phyloP scores from a whole-genome alignment of 2,329 filamentous ascomycete species.

The Ascocoryne sarcoides region DNA sequence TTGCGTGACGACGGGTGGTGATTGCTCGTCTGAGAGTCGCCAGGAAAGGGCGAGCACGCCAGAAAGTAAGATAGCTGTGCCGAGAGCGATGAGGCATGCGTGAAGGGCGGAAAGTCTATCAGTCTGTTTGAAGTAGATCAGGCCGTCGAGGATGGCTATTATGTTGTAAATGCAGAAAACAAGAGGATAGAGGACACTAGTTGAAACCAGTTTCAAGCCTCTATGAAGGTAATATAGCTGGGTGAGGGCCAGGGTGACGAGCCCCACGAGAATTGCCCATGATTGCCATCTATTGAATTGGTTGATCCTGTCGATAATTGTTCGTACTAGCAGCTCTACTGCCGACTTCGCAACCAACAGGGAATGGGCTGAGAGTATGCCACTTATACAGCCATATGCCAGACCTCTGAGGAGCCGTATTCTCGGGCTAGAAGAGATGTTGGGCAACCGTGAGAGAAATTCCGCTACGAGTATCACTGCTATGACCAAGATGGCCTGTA shows the following conservation, averaged over 20 bases:
- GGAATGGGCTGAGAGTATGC: slow-evolving; percentile 87
- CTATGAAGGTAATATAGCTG: slow-evolving; percentile 95
- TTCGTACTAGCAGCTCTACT: slow-evolving; percentile 85
- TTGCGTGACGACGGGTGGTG: slow-evolving; percentile 48
- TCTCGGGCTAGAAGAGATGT: slow-evolving; percentile 49
- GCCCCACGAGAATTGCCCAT: slow-evolving; percentile 78
- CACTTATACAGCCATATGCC: slow-evolving; percentile 81
- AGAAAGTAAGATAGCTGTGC: slow-evolving; percentile 74
- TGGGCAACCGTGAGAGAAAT: slow-evolving; percentile 42
- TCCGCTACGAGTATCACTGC: slow-evolving; percentile 57
- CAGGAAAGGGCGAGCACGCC: slow-evolving; percentile 90
- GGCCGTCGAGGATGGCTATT: slow-evolving; percentile 89
- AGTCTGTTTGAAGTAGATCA: slow-evolving; percentile 93
- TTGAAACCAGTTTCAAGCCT: slow-evolving; percentile 89
- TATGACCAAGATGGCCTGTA: slow-evolving; percentile 66
- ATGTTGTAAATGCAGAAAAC: slow-evolving; percentile 99
- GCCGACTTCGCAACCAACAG: slow-evolving; percentile 92
- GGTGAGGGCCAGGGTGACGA: slow-evolving; percentile 72
- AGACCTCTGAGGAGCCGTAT: slow-evolving; percentile 74
- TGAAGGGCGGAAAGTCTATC: slow-evolving; percentile 67
- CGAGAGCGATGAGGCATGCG: slow-evolving; percentile 74
- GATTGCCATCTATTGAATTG: slow-evolving; percentile 95
- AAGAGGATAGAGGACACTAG: slow-evolving; percentile 89
- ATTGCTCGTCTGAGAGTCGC: slow-evolving; percentile 75
- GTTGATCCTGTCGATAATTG: slow-evolving; percentile 76